These are phyloP conservation scores for Tolypocladium guangdongense DNA, from an alignment of 2,329 filamentous ascomycete genomes.

Conservation along the genomic window DNA sequence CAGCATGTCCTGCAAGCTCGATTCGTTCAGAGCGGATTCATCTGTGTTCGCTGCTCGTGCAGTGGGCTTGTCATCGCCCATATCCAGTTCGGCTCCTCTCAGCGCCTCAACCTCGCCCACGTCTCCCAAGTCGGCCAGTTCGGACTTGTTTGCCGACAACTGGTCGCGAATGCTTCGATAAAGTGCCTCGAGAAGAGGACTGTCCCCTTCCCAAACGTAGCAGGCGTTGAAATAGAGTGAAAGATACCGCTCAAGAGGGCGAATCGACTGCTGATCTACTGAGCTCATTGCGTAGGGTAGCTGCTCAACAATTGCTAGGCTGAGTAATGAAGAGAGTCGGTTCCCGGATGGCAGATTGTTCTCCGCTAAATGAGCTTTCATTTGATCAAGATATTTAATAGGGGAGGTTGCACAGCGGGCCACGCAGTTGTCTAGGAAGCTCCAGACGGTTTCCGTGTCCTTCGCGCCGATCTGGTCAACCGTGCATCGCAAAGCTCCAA, in stretches of 20 bases:
- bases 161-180: conserved; percentile 20
- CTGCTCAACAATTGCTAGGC: conserved; percentile 65
- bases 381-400: conserved; percentile 70
- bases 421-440: conserved; percentile 75
- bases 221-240: conserved; percentile 44
- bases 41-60: conserved; percentile 2
- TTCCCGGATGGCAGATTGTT: conserved; percentile 13
- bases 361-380: conserved; percentile 35
- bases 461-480: conserved; percentile 7
- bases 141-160: conserved; percentile 14
- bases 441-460: conserved; percentile 39
- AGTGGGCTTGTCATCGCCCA: conserved; percentile 1
- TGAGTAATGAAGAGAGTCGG: conserved; percentile 45
- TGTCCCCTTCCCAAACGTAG: conserved; percentile 36
- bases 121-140: conserved; percentile 10
- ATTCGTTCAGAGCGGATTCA: conserved; percentile 16
- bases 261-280: conserved; percentile 29
- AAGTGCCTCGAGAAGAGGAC: conserved; percentile 13
- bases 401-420: conserved; percentile 63
- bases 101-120: conserved; percentile 8
- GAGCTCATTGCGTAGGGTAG: conserved; percentile 55
- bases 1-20: conserved; percentile 42
- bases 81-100: conserved; percentile 3
- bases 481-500: conserved; percentile 20
- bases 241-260: conserved; percentile 46